Base-by-base conservation (phyloP, 1,284 basidiomycete genomes). In the Cystobasidium slooffiae region DNA sequence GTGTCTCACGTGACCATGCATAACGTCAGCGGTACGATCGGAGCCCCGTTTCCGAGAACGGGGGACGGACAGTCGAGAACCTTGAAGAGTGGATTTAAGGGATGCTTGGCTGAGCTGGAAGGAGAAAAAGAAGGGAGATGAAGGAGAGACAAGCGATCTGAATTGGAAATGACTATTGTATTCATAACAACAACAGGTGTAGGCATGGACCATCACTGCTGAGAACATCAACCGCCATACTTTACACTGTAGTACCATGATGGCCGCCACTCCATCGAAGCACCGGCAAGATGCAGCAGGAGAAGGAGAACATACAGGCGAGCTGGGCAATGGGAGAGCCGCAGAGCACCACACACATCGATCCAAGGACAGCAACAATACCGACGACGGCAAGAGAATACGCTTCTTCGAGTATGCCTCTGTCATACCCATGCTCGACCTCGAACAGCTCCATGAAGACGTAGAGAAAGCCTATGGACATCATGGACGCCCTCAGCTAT, bases 381-480 rank as follows among this genome's bases (percentile, higher is more conserved):
- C 4, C 56, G n/a, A 24, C 14, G 37, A 52, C 14, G 41, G 65
- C 65, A 68, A 53, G 37, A 41, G 64, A 31, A 66, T 66, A 46
- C 62, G 70, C 44, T 73, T 73, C 63, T 73, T 55, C 70, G 70
- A 73, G 62, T 52, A 51, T 44, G 52, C 62, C 39, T 65, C 62
- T 20, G 37, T 73, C 22, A 73, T 73, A 43, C 70, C 70, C 9
- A n/a, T 8, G 49, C 49, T 43, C 16, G 62, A 61, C 44, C 41
- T 39, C 16, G 66, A 68, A 14, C 37, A 49, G 52, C 53, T 51
- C 39, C 66, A 52, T 14, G 61, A 63, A 41, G 43, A 63, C 44
- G 55, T 64, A 14, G 46, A 18, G 12, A 31, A 41, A 24, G 56
- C 39, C 37, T 59, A 59, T n/a, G 56, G 56, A 31, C 43, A 31